Evolutionary conservation across 331 rosid species (phyloP).

Genomic region (Rosa hybrid): DNA sequence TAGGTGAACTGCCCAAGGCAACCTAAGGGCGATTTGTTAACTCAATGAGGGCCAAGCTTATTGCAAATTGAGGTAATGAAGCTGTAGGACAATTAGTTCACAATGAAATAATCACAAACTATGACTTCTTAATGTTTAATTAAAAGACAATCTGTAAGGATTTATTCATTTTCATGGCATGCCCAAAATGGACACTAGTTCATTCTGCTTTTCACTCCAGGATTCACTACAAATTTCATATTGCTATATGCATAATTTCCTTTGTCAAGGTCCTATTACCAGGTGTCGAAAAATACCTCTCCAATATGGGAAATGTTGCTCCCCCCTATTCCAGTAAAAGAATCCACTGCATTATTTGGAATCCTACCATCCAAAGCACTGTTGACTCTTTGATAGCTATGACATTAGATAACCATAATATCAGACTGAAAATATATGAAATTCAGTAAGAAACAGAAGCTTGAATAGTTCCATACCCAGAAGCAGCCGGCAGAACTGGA

Average conservation of each 20-base stretch:
- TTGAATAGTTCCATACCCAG: constrained; percentile 24
- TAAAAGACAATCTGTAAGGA: background rate
- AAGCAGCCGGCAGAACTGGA: constrained; percentile 11
- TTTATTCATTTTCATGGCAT: background rate
- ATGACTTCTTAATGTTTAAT: background rate
- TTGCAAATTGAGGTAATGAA: background rate
- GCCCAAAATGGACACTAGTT: background rate
- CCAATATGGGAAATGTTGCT: constrained; percentile 18
- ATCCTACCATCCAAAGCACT: constrained; percentile 21
- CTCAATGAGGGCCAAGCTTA: background rate
- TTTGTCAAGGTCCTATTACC: background rate
- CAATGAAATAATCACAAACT: background rate
- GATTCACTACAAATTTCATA: background rate
- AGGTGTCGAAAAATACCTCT: constrained; percentile 29
- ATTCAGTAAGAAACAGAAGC: background rate
- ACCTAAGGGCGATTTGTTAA: background rate
- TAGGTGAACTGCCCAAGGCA: background rate
- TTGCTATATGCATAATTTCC: constrained; percentile 3
- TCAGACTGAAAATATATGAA: constrained; percentile 2
- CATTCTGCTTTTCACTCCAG: background rate
- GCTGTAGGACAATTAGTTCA: background rate
- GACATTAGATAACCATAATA: constrained; percentile 8
- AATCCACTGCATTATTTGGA: constrained; percentile 23
- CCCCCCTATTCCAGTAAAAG: constrained; percentile 25
- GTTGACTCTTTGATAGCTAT: constrained; percentile 29